Conservation (phyloP, 2,329 filamentous ascomycete species). For the Falciphora oryzae region DNA sequence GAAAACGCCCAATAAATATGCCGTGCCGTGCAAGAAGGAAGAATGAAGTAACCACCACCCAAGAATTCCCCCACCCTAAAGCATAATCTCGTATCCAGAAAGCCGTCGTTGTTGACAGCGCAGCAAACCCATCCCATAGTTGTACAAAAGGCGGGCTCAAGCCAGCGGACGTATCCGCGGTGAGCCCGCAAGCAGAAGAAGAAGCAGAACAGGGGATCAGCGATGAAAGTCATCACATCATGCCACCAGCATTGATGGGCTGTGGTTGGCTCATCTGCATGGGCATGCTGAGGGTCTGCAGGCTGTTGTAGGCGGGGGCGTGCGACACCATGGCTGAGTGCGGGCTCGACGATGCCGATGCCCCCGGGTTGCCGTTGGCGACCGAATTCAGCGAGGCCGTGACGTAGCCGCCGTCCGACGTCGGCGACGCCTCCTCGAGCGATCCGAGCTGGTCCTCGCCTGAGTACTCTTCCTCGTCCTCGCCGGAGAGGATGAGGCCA, state of each 20-base stretch:
- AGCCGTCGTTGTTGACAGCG: background rate
- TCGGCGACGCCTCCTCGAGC: conserved; percentile 72
- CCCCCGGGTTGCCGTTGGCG: conserved; percentile 25
- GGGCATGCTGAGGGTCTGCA: conserved; percentile 58
- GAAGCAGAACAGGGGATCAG: background rate
- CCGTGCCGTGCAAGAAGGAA: conserved; percentile 8
- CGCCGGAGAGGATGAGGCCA: conserved; percentile 62
- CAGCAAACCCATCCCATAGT: conserved; percentile 3
- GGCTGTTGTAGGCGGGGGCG: conserved; percentile 44
- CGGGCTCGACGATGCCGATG: conserved; percentile 24
- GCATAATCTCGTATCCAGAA: conserved; percentile 6
- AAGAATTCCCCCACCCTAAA: conserved; percentile 6
- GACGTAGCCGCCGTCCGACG: conserved; percentile 60
- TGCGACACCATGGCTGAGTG: conserved; percentile 24
- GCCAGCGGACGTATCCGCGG: background rate
- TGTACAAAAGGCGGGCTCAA: conserved; percentile 3
- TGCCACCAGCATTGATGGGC: conserved; percentile 32
- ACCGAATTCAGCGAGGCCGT: conserved; percentile 44
- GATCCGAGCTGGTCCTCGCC: conserved; percentile 81
- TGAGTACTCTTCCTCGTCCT: conserved; percentile 76
- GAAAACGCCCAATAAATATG: conserved; percentile 7
- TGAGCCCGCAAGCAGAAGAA: background rate
- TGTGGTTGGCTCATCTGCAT: conserved; percentile 56
- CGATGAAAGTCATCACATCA: conserved; percentile 28
- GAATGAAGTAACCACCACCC: background rate